Evolutionary conservation across 2,329 filamentous ascomycete genomes (phyloP).

Genomic region (Thelonectria blattea): DNA sequence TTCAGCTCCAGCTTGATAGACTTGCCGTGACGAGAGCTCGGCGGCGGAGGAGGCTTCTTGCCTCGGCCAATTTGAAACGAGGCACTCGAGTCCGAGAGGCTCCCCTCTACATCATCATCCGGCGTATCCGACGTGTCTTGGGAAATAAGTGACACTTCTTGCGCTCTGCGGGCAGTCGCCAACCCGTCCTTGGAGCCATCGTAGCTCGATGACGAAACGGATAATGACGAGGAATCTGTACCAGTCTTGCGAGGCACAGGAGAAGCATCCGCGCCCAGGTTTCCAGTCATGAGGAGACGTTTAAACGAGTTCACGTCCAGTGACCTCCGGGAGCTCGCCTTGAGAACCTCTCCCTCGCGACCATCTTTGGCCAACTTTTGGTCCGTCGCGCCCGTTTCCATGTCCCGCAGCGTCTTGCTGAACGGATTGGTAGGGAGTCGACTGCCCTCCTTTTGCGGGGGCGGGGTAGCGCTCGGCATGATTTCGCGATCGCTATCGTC

Average conservation of each 20-base stretch:
- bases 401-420: conserved; percentile 59
- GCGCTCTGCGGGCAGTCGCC: conserved; percentile 21
- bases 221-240: conserved; percentile 27
- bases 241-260: conserved; percentile 12
- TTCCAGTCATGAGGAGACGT: conserved; percentile 76
- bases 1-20: conserved; percentile 62
- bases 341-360: conserved; percentile 41
- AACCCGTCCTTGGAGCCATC: conserved; percentile 21
- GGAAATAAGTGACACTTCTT: conserved; percentile 32
- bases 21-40: conserved; percentile 78
- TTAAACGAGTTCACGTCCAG: conserved; percentile 82
- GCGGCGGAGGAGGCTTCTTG: conserved; percentile 73
- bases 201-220: conserved; percentile 25
- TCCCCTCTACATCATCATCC: conserved; percentile 32
- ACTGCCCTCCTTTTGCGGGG: conserved; percentile 30
- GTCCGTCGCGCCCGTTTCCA: conserved; percentile 49
- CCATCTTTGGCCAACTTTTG: conserved; percentile 41
- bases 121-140: conserved; percentile 30
- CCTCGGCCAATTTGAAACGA: conserved; percentile 38
- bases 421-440: conserved; percentile 52
- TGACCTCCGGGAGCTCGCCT: conserved; percentile 49
- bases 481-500: conserved; percentile 40
- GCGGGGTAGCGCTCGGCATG: conserved; percentile 32
- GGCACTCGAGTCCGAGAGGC: conserved; percentile 39
- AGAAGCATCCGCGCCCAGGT: conserved; percentile 46